Conservation (phyloP, 164 flowering plant species). For the Dillenia turbinata region DNA sequence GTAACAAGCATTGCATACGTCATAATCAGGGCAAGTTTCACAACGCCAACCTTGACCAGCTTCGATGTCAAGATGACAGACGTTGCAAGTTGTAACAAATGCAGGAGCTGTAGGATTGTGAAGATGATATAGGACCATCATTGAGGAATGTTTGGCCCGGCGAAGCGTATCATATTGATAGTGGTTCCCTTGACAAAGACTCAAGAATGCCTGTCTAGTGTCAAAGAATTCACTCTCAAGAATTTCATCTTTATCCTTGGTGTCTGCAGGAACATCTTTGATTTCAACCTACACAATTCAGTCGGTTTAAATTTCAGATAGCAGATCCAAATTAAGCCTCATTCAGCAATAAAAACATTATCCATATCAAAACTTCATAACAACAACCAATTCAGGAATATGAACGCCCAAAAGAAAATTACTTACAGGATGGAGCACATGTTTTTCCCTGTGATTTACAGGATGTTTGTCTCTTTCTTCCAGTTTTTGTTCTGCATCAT, state of each 20-base stretch:
- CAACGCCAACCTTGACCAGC: conserved; percentile 99
- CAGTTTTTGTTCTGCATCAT: conserved; percentile 71
- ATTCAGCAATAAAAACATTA: background rate
- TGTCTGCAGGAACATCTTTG: conserved; percentile 71
- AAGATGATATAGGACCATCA: conserved; percentile 99
- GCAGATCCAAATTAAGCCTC: background rate
- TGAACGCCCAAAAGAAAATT: background rate
- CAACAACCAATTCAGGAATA: too few relatives aligned
- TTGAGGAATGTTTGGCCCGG: conserved; percentile 97
- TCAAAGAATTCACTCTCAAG: conserved; percentile 99
- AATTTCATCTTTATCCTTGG: conserved; percentile 93
- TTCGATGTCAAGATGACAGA: conserved; percentile 84
- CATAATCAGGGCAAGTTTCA: conserved; percentile 97
- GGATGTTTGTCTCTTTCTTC: conserved; percentile 94
- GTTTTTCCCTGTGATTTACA: conserved; percentile 69
- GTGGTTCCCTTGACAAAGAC: conserved; percentile 99
- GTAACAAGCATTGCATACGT: conserved; percentile 84
- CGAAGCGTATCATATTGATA: conserved; percentile 99
- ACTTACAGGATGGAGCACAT: conserved; percentile 64
- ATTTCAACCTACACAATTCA: conserved; percentile 65
- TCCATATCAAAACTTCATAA: background rate
- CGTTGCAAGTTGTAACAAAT: conserved; percentile 85
- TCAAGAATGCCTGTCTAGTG: conserved; percentile 94
- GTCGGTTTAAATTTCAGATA: conserved; percentile 1
- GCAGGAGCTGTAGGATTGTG: conserved; percentile 99